phyloP scores from a whole-genome alignment of 1,284 basidiomycete genomes.

The Ustilago nuda region DNA sequence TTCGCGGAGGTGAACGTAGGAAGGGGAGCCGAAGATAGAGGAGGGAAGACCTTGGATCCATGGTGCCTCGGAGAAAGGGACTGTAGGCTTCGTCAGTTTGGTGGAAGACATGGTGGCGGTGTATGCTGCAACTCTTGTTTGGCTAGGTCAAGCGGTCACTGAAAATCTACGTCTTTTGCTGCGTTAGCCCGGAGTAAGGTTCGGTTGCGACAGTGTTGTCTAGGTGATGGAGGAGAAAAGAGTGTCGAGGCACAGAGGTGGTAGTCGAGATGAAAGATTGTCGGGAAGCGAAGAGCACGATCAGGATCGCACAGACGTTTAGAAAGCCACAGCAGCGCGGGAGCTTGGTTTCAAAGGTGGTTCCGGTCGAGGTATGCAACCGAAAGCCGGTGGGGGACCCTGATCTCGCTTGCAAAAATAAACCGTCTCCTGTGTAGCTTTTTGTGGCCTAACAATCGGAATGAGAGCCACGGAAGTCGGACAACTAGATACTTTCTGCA shows the following conservation, averaged over 20 bases:
- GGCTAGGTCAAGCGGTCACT: too few relatives aligned
- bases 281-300: neutral
- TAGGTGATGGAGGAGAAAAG: neutral
- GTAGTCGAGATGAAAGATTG: neutral
- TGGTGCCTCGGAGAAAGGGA: slow-evolving; percentile 52
- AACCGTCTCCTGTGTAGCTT: neutral
- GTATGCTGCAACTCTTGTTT: neutral
- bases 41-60: slow-evolving; percentile 58
- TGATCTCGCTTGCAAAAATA: neutral
- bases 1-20: slow-evolving; percentile 48
- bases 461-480: neutral
- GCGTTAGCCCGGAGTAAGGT: neutral
- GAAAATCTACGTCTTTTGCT: neutral
- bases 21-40: slow-evolving; percentile 47
- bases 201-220: neutral
- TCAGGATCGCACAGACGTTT: neutral
- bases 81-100: slow-evolving; percentile 49
- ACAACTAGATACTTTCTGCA: neutral
- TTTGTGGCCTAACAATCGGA: neutral
- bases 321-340: neutral
- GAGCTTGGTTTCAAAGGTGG: neutral
- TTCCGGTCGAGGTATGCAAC: slow-evolving; percentile 8
- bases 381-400: slow-evolving; percentile 6
- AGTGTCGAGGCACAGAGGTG: neutral
- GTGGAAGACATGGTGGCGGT: slow-evolving; percentile 21